Percentiles rank a stretch among this genome's conserved stretches.
phyloP scores from a whole-genome alignment of 148 eudicot genomes.

The Arctostaphylos glauca region DNA sequence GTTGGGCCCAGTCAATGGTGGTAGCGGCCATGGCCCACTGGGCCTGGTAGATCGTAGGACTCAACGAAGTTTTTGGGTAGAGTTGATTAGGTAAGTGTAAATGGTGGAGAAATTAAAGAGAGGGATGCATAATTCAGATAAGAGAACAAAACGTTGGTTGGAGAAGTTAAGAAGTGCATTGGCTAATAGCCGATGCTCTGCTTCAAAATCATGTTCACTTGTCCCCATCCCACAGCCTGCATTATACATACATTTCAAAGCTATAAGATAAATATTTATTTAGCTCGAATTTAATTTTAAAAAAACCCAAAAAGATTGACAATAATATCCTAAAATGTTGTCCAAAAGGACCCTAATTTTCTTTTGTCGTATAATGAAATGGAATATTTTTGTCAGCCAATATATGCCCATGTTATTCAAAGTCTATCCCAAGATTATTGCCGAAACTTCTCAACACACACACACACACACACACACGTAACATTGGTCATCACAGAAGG shows the following conservation, averaged over 20 bases:
- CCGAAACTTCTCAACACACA: background rate
- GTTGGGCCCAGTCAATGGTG: constrained; percentile 38
- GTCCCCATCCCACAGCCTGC: constrained; percentile 52
- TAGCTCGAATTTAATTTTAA: too few species aligned
- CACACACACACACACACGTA: background rate
- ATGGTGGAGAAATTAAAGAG: constrained; percentile 53
- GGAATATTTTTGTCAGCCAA: background rate
- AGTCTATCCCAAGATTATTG: background rate
- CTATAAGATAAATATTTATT: too few species aligned
- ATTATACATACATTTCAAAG: too few species aligned
- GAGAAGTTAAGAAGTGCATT: constrained; percentile 53
- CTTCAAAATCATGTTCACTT: constrained; percentile 46
- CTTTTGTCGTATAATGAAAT: background rate
- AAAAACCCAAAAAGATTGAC: background rate
- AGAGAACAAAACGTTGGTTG: constrained; percentile 47
- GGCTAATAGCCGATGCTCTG: constrained; percentile 51
- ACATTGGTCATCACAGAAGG: background rate
- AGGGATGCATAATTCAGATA: constrained; percentile 66
- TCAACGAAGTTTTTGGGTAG: constrained; percentile 39
- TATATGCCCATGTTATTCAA: background rate
- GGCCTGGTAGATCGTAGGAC: constrained; percentile 39
- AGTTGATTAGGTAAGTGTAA: constrained; percentile 50
- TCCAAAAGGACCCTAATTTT: too few species aligned
- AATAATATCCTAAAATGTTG: too few species aligned
- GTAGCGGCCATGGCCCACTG: constrained; percentile 45